Base-by-base conservation (phyloP, 106 monocot species). In the Narthecium ossifragum region DNA sequence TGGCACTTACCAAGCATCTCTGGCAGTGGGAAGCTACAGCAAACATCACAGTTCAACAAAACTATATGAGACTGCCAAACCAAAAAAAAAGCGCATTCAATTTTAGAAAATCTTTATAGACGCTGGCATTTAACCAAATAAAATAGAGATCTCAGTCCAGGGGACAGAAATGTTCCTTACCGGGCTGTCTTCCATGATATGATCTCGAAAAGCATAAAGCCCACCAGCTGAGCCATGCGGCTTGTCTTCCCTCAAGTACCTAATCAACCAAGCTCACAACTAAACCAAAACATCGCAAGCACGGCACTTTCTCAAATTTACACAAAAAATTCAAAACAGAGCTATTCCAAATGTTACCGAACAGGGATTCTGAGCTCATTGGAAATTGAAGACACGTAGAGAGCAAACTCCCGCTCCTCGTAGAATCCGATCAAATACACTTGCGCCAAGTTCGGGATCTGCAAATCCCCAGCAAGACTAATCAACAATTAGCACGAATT, bases 1-100 rank as follows among this genome's bases (percentile, higher is more conserved):
- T 14, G 14, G 21, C 17, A 8, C 60, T 71, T 70, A 91, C 93
- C 93, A 20, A 93, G 85, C 88, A 93, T 85, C 14, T 77, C 80
- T 28, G 85, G 74, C 40, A 94, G 53, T 4, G 93, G 93, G 65
- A 94, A 94, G 72, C 85, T 94, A 62, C 85, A 89, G 66, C 96
- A 96, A 62, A 96, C 90, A 72, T 96, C 96, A 49, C 90, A 96
- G 63, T 96, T 96, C 80, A 96, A 76, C 78, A 96, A 58, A 61
- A 96, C 75, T 64, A 96, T 89, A 73, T 96, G 86, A 18, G 90
- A 83, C 96, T 96, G 86, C 67, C 38, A 78, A 38, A 58, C 38
- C 28, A 40, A 58, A 52, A 55, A 10, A 2, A 55, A 31, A 61
- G 28, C 12, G 21, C 20, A 51, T 8, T 51, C 9, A n/a, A n/a